Evolutionary conservation across 2,329 filamentous ascomycete species (phyloP), one percentile per base, ranked within the genome.

Genomic region (Claviceps cyperi): DNA sequence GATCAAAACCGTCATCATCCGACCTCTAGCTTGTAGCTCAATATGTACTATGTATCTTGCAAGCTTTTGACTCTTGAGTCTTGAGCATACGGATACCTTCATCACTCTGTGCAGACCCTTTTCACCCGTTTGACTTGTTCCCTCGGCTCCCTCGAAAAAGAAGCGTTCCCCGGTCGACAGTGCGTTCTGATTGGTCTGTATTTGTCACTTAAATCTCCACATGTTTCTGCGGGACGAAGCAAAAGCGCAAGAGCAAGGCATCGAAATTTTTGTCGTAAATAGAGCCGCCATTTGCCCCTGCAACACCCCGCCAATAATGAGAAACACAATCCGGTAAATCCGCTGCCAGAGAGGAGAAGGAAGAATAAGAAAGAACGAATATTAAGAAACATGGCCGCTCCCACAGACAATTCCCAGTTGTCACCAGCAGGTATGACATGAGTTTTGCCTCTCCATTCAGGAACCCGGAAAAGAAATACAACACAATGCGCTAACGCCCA

Each of bases 371-470:
- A 17, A 24, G 9, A 9, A 11, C 28, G 28, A 32, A 32, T 8
- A 32, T 32, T 9, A 32, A 32, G 28, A 36, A 47, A 8, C 40
- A 66, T 66, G 64, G 61, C 63, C 11, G 59, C 62, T 46, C 50
- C 56, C 44, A 55, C 61, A 54, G 60, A 65, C 48, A 43, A 58
- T 21, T 48, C 53, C 14, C 56, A 63, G 56, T 57, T 65, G 51
- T 62, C 62, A 22, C 54, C 61, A 19, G 62, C 64, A 43, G 59
- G 64, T 65, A 48, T 36, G 14, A 11, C 14, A 39, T 13, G 43
- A 39, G 14, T 24, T 41, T 38, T 37, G 11, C 19, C 40, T 22
- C 19, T 11, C 39, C 17, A 9, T 13, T 3, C 8, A 13, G 17
- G 19, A 19, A 15, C 39, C 28, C 28, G 22, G 22, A 41, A 22